phyloP scores from a whole-genome alignment of 768 basidiomycete species.

The Chalciporus sphaerocephalus region DNA sequence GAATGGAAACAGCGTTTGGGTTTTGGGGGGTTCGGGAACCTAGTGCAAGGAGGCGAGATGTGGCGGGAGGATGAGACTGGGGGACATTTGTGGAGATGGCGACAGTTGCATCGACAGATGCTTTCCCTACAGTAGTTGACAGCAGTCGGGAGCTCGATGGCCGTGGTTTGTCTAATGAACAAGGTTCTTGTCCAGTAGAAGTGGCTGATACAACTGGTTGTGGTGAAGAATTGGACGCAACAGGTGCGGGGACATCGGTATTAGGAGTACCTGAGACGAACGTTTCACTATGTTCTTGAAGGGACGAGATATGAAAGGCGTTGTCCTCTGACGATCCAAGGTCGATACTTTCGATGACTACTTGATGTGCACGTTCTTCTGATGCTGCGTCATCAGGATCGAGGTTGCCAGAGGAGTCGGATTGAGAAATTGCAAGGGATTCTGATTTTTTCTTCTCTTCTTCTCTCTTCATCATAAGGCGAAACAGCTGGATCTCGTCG shows the following conservation, averaged over 20 bases:
- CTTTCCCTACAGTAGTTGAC: conserved; percentile 23
- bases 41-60: conserved; percentile 43
- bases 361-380: conserved; percentile 12
- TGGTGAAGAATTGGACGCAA: conserved; percentile 14
- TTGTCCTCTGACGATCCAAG: conserved; percentile 6
- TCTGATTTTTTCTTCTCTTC: conserved; percentile 46
- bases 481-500: conserved; percentile 84
- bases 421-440: conserved; percentile 5
- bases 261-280: neutral
- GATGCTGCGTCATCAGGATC: conserved; percentile 8
- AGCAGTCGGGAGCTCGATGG: conserved; percentile 35
- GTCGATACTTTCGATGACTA: conserved; percentile 7
- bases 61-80: conserved; percentile 38
- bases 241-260: conserved; percentile 2
- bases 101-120: conserved; percentile 40
- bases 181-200: conserved; percentile 16
- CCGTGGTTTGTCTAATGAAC: conserved; percentile 16
- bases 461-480: conserved; percentile 77
- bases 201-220: conserved; percentile 3
- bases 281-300: conserved; percentile 13
- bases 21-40: conserved; percentile 26
- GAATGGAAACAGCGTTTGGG: conserved; percentile 12
- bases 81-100: conserved; percentile 30
- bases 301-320: conserved; percentile 14
- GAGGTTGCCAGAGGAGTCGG: conserved; percentile 10